Evolutionary conservation across 78 protist genomes (phyloP), one percentile per base, ranked within the genome.

Genomic region (Trichosphaerium sp.): DNA sequence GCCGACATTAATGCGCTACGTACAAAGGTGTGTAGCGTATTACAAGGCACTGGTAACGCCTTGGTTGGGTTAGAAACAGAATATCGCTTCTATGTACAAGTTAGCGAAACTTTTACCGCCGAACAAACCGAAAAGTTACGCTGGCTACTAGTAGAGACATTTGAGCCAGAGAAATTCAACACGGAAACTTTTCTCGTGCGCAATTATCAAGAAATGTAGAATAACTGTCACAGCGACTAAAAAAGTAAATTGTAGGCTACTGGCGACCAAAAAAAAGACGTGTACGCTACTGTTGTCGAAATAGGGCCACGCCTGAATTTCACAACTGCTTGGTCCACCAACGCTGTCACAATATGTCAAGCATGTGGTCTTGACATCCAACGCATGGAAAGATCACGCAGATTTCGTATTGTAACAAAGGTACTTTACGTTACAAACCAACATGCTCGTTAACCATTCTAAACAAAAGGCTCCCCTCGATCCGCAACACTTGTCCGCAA

Each of bases 271-370:
- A 44, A 15, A 44, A 44, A 15, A 10, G 12, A 10, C 26, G 11
- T 55, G 10, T 21, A 18, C 12, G 60, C 42, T n/a, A 18, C 7
- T 10, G 60, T 55, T 10, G 61, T 42, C 14, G 80, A 88, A 69
- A 80, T 88, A 31, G 93, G 93, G 1, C 89, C 93, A 35, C 76
- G 93, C 42, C 69, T 88, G 82, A 75, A 67, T 52, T 88, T 82
- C 55, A 71, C 73, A 23, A 79, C 89, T 5, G 82, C 93, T 23
- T 88, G 84, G 82, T 79, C 82, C 21, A 63, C 93, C 12, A 88
- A 88, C 72, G 88, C 89, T 4, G 78, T 78, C n/a, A 43, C 83
- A 3, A 74, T 88, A 54, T 70, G 85, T 79, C 32, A 62, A 23
- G 35, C 82, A 1, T 75, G 82, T 66, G 83, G 86, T 40, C 56